Evolutionary conservation across 257 asterid species (phyloP).

Genomic region (Lavandula angustifolia): DNA sequence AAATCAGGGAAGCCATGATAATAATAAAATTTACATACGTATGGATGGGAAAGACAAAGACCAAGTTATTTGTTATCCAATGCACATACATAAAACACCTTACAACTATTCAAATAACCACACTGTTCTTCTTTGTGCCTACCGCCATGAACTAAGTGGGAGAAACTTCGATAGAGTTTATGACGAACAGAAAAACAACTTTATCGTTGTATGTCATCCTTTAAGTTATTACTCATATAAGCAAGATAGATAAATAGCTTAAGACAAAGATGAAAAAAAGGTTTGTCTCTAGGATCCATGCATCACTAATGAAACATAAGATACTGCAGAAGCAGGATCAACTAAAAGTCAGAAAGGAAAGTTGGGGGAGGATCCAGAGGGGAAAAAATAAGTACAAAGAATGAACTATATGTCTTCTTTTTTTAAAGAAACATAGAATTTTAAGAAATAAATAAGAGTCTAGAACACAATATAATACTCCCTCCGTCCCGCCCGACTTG

Average conservation of each 20-base stretch:
- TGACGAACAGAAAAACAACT: conserved; percentile 18
- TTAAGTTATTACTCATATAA: background rate
- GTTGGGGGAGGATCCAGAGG: background rate
- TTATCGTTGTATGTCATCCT: background rate
- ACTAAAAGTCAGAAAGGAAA: background rate
- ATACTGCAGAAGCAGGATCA: conserved; percentile 1
- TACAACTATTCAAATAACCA: conserved; percentile 23
- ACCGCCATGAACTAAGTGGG: background rate
- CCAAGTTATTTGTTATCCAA: conserved; percentile 4
- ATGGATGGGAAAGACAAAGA: conserved; percentile 4
- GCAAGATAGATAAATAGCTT: background rate
- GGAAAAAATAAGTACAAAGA: background rate
- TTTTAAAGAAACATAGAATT: background rate
- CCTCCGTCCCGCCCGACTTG: too few relatives aligned
- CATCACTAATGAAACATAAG: conserved; percentile 13
- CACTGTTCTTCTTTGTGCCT: conserved; percentile 2
- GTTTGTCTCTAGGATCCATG: background rate
- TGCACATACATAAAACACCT: conserved; percentile 5
- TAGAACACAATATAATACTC: conserved; percentile 3
- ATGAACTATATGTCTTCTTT: background rate
- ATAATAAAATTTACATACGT: background rate
- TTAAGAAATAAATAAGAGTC: background rate
- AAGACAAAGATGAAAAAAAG: background rate
- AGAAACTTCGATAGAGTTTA: conserved; percentile 9
- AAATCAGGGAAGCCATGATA: conserved; percentile 4